Evolutionary conservation across 1,284 basidiomycete species (phyloP), one percentile per base, ranked within the genome.

Genomic region (Ustilago bromivora): DNA sequence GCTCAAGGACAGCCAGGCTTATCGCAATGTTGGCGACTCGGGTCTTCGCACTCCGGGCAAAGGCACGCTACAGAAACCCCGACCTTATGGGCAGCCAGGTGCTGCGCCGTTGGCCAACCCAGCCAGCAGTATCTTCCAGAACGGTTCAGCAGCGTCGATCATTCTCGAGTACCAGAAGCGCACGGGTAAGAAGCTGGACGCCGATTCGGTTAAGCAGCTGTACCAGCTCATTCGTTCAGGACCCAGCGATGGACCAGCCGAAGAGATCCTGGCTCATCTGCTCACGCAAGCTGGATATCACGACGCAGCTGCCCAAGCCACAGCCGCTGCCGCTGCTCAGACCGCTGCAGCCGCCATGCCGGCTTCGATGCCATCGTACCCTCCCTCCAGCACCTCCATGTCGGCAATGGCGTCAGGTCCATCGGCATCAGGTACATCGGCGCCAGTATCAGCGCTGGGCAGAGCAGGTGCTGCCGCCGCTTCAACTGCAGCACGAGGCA

Each of bases 121-220:
- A 2, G 80, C 80, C n/a, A 80, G 76, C 76, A 79, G 76, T 62
- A 82, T 82, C 60, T 82, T 82, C 59, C 80, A 80, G 56, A 82
- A 76, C 47, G 80, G 80, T 34, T 73, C 78, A 17, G 75, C 75
- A 7, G 78, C 80, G 1, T 76, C 79, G 36, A 66, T 82, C 63
- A 64, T 82, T 51, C 68, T 82, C 63, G 80, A 79, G 32, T 79
- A 82, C 31, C 78, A 82, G 67, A 79, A 77, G 65, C 78, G 76
- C 23, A 66, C 67, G 28, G 72, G 72, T 55, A 71, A 76, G 59
- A 66, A 67, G 52, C 63, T 70, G 52, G 79, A 78, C 60, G 67
- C 72, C 13, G 67, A 73, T 34, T 55, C 69, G 49, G 67, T 68
- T 61, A 58, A 61, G 32, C 52, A 68, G 31, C 53, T 71, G 11